A percentile compares a stretch with the other conserved stretches of the same genome.
These are phyloP conservation scores for Alternaria tenuissima DNA, from an alignment of 2,329 filamentous ascomycete species.

Conservation along the genomic window DNA sequence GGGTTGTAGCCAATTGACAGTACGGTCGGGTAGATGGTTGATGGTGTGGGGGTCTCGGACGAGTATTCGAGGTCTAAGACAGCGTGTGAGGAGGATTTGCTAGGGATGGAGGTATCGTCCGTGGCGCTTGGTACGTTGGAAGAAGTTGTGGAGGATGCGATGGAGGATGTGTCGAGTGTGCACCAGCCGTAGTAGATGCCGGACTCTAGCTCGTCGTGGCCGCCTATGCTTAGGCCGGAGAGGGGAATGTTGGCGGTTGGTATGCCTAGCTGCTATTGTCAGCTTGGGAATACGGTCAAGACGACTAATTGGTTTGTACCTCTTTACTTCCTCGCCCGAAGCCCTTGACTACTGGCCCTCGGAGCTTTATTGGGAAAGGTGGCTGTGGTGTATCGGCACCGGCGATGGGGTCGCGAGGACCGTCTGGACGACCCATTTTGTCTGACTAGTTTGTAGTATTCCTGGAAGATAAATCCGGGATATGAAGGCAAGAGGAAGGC, in stretches of 20 bases:
- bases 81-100: conserved; percentile 38
- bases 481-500: neutral
- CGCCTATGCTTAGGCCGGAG: conserved; percentile 74
- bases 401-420: conserved; percentile 61
- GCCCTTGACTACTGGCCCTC: conserved; percentile 87
- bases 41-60: conserved; percentile 21
- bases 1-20: conserved; percentile 80
- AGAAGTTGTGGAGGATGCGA: conserved; percentile 42
- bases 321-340: conserved; percentile 95
- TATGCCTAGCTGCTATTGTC: conserved; percentile 76
- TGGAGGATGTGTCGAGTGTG: conserved; percentile 66
- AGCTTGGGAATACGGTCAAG: fast-evolving
- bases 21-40: conserved; percentile 43
- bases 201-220: conserved; percentile 67
- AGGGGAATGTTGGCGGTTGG: conserved; percentile 89
- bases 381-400: conserved; percentile 74
- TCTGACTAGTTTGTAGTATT: neutral
- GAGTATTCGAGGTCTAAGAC: conserved; percentile 37
- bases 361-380: conserved; percentile 84
- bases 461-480: neutral
- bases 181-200: conserved; percentile 97
- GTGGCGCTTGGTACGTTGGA: conserved; percentile 31
- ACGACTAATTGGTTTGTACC: conserved; percentile 55
- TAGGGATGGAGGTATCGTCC: conserved; percentile 17
- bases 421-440: conserved; percentile 38